phyloP scores from a whole-genome alignment of 768 basidiomycete species.

The Termitomyces sp. region DNA sequence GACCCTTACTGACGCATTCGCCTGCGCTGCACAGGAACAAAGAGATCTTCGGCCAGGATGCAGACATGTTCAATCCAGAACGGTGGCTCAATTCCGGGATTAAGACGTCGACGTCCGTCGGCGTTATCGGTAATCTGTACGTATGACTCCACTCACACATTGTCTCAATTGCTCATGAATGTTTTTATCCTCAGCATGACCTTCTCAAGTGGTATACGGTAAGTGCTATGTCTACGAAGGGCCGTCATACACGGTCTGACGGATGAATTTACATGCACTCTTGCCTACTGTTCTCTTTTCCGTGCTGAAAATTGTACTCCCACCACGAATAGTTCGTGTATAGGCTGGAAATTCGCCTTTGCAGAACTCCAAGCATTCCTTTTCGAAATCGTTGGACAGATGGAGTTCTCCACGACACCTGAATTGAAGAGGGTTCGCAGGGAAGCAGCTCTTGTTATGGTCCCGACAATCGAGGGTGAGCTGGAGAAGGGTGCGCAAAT shows the following conservation, averaged over 20 bases:
- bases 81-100: constrained; percentile 44
- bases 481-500: constrained; percentile 37
- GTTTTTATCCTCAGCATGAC: constrained; percentile 18
- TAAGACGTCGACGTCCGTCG: constrained; percentile 38
- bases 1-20: not conserved
- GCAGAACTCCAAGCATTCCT: constrained; percentile 57
- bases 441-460: constrained; percentile 37
- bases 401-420: constrained; percentile 45
- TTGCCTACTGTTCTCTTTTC: not conserved
- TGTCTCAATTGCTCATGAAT: constrained; percentile 1
- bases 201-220: constrained; percentile 30
- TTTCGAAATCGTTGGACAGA: constrained; percentile 49
- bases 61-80: constrained; percentile 42
- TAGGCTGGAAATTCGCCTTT: constrained; percentile 38
- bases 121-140: constrained; percentile 47
- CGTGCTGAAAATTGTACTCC: not conserved
- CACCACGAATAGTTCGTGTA: constrained; percentile 22
- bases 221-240: constrained; percentile 3
- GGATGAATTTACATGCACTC: not conserved
- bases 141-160: constrained; percentile 4
- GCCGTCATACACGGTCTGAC: not conserved
- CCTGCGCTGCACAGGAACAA: constrained; percentile 26
- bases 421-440: constrained; percentile 31
- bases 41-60: constrained; percentile 44
- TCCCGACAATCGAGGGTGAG: constrained; percentile 39